A percentile compares a stretch with the other conserved stretches of the same genome.
These are phyloP conservation scores for Talaromyces sp. DNA, from an alignment of 2,329 filamentous ascomycete genomes.

Conservation along the genomic window DNA sequence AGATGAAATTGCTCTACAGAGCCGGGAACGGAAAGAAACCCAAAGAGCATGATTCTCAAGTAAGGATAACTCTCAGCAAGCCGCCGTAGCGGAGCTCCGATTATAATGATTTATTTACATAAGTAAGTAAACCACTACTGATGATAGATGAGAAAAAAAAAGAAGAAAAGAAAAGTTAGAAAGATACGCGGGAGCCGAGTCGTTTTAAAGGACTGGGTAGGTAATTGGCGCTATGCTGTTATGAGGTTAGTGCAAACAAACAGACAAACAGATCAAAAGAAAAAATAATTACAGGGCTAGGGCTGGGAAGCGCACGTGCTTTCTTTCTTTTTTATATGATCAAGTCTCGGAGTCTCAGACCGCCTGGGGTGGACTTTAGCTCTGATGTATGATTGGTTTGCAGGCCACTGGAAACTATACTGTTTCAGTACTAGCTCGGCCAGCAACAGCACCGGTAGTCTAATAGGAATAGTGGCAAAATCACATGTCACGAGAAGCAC, in stretches of 20 bases:
- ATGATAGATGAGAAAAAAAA: constrained; percentile 45
- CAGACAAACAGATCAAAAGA: neutral
- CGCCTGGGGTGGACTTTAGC: neutral
- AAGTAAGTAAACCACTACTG: constrained; percentile 51
- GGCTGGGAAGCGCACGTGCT: constrained; percentile 9
- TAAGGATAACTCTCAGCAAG: constrained; percentile 50
- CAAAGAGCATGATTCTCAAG: constrained; percentile 36
- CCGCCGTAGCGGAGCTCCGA: constrained; percentile 47
- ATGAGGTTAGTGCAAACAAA: constrained; percentile 22
- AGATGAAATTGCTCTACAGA: constrained; percentile 38
- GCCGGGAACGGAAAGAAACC: constrained; percentile 51
- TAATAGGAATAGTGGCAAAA: neutral
- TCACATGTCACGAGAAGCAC: constrained; percentile 13
- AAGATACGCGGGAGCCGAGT: constrained; percentile 16
- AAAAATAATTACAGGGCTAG: constrained; percentile 21
- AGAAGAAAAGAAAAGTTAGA: constrained; percentile 24
- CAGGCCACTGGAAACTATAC: neutral
- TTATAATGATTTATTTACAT: constrained; percentile 40
- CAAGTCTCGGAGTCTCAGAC: neutral
- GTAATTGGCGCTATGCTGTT: constrained; percentile 25
- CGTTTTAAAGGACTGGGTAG: constrained; percentile 30
- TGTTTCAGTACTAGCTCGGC: neutral
- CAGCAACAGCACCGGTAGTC: neutral
- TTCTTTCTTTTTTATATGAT: no score
- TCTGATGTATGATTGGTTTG: neutral